Evolutionary conservation across 495 filamentous ascomycete genomes (phyloP).

Genomic region (Podospora pseudopauciseta): DNA sequence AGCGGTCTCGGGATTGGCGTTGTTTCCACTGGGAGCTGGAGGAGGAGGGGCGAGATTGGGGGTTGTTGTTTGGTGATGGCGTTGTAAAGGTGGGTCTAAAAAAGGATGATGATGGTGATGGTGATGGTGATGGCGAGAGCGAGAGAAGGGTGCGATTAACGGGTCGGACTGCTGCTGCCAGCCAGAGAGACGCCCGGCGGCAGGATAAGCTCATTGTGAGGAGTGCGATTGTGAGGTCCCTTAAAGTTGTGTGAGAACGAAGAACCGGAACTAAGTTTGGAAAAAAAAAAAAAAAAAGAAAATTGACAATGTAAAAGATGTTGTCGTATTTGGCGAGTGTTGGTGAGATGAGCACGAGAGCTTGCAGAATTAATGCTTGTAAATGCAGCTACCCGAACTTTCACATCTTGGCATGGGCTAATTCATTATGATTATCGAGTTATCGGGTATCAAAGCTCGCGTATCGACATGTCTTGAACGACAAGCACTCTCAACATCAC

Average conservation of each 20-base stretch:
- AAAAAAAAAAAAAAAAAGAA: neutral
- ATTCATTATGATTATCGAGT: neutral
- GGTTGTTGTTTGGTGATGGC: constrained; percentile 18
- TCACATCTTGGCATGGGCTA: neutral
- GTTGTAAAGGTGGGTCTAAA: neutral
- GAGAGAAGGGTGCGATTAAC: neutral
- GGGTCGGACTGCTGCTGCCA: neutral
- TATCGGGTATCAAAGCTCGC: neutral
- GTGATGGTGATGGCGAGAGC: neutral
- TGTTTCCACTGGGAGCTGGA: constrained; percentile 77
- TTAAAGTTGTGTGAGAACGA: neutral
- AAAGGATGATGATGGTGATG: constrained; percentile 1
- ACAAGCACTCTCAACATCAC: neutral
- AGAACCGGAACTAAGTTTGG: neutral
- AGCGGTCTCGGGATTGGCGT: constrained; percentile 69
- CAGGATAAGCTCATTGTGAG: neutral
- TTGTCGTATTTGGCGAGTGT: neutral
- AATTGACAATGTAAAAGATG: neutral
- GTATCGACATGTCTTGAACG: neutral
- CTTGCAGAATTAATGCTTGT: neutral
- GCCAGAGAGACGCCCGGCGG: neutral
- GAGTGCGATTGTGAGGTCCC: neutral
- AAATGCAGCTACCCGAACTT: neutral
- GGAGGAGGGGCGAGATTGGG: constrained; percentile 35
- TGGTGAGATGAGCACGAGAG: neutral